phyloP scores from a whole-genome alignment of 2,329 filamentous ascomycete species.

The Amesomyces nigricolor region DNA sequence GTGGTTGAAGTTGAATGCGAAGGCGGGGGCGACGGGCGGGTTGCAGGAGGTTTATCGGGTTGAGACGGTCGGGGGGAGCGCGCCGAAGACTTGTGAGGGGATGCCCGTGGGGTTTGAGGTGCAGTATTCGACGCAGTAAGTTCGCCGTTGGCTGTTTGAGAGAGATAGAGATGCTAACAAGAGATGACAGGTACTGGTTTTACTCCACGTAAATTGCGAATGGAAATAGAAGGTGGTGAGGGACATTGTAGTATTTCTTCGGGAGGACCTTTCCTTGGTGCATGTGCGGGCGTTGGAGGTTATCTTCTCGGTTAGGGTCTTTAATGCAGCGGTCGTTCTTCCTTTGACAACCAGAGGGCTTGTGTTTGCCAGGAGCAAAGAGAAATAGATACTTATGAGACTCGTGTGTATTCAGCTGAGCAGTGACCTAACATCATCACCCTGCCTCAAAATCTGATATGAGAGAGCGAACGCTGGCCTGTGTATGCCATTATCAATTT shows the following conservation, averaged over 20 bases:
- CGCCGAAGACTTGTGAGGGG: slow-evolving; percentile 67
- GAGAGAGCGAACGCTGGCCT: too few species aligned
- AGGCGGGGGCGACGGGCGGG: slow-evolving; percentile 50
- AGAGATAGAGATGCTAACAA: slow-evolving; percentile 13
- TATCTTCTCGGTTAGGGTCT: not conserved
- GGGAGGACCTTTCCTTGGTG: not conserved
- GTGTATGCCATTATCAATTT: too few species aligned
- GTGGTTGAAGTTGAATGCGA: slow-evolving; percentile 69
- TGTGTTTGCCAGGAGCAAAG: slow-evolving; percentile 17
- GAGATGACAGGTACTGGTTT: slow-evolving; percentile 19
- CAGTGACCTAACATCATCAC: too few species aligned
- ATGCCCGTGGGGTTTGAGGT: slow-evolving; percentile 61
- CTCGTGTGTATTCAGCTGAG: too few species aligned
- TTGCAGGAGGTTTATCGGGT: slow-evolving; percentile 77
- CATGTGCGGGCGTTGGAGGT: slow-evolving; percentile 9
- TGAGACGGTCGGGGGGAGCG: slow-evolving; percentile 72
- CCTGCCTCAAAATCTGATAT: too few species aligned
- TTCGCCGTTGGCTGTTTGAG: too few species aligned
- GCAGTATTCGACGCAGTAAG: slow-evolving; percentile 79
- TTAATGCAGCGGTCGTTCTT: not conserved
- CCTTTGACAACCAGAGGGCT: not conserved
- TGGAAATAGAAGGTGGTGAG: not conserved
- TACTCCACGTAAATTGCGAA: slow-evolving; percentile 15
- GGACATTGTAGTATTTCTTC: not conserved
- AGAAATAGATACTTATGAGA: not conserved